Evolutionary conservation across 2,329 filamentous ascomycete species (phyloP).

Genomic region (Pseudogymnoascus destructans): DNA sequence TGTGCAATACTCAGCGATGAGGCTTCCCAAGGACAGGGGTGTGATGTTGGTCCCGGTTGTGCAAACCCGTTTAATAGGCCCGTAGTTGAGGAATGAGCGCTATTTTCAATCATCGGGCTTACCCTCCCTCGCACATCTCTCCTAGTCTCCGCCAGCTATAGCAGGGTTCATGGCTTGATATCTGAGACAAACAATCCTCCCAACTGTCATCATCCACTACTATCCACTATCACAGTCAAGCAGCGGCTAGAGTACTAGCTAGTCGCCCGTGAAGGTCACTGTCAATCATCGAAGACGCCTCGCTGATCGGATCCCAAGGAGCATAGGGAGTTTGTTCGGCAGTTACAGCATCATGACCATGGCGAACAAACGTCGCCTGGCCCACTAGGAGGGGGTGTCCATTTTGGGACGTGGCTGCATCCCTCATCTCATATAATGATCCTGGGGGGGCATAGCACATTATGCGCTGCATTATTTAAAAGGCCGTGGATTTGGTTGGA

Average conservation of each 20-base stretch:
- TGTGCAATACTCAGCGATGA: not conserved
- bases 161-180: not conserved
- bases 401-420: conserved; percentile 4
- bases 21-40: not conserved
- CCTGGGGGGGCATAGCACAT: not conserved
- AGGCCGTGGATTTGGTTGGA: not conserved
- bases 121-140: not conserved
- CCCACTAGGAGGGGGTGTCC: not conserved
- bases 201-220: not conserved
- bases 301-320: not conserved
- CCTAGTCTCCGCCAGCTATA: not conserved
- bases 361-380: not conserved
- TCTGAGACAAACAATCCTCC: conserved; percentile 3
- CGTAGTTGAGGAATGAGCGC: not conserved
- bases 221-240: not conserved
- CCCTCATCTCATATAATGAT: conserved; percentile 5
- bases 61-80: not conserved
- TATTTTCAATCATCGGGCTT: not conserved
- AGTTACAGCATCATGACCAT: not conserved
- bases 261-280: not conserved
- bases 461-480: conserved; percentile 1
- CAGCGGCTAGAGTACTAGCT: not conserved
- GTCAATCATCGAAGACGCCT: not conserved
- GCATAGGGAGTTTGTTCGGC: not conserved
- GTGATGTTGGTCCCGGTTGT: conserved; percentile 1